Evolutionary conservation across 108 stramenopile species (phyloP), one percentile per base, ranked within the genome.

Genomic region (Craspedostauros australis): DNA sequence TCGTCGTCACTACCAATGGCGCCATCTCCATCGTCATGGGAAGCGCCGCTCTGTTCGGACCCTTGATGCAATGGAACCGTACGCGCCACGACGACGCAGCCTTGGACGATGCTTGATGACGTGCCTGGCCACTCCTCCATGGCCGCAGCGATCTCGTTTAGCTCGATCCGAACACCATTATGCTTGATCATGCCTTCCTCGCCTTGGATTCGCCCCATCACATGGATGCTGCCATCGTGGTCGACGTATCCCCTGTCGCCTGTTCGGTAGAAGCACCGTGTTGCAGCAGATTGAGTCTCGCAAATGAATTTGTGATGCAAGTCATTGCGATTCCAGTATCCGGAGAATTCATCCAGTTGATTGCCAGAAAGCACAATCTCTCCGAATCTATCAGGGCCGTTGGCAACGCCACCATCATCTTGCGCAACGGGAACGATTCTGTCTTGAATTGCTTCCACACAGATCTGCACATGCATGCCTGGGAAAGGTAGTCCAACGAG

Each of bases 171-270:
- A 14, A 91, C 68, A 7, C 90, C 90, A 54, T 91, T 87, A 12
- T 83, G 62, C 54, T 91, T 91, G 1, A 91, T 74, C 86, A 84
- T 83, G 1, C 82, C 86, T 0, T 75, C 74, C 55, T 91, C 82
- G 15, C 83, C 81, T 25, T 60, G 59, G 50, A 91, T 91, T n/a
- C 90, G 64, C 15, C 90, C 90, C 12, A 69, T 22, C 41, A 91
- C 72, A 26, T 59, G 50, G 12, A 82, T 45, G n/a, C 61, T 41
- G 1, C 67, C 60, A 24, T 65, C 58, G 6, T 39, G 26, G 46
- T 84, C 54, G 11, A 83, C 52, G 36, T 63, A 79, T 22, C 90
- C 90, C 16, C 74, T 57, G 46, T 91, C 90, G 20, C 90, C 90
- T 0, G 90, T 87, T 66, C 85, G 67, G 50, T 87, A 87, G 56